Evolutionary conservation across 75 land plant genomes (phyloP).

Genomic region (Pinus albicaulis): DNA sequence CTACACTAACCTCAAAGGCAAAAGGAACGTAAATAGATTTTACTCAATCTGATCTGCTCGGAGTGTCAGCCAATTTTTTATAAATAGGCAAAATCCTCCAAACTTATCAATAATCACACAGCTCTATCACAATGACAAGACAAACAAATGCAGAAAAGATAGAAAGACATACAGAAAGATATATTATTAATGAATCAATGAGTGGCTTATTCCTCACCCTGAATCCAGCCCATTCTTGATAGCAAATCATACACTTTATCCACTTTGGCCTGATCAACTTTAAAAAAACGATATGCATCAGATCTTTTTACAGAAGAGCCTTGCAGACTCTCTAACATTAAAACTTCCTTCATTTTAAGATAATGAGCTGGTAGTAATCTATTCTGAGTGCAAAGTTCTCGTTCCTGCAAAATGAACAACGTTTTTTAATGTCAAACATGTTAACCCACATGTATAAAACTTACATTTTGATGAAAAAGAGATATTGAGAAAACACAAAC

Average conservation of each 20-base stretch:
- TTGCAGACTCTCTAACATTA: slow-evolving; percentile 56
- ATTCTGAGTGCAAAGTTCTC: slow-evolving; percentile 67
- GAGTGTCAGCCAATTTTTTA: too few species aligned
- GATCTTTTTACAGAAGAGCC: slow-evolving; percentile 49
- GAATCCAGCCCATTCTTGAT: slow-evolving; percentile 63
- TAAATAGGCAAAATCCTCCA: too few species aligned
- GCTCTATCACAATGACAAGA: too few species aligned
- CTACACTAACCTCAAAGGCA: too few species aligned
- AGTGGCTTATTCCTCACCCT: slow-evolving; percentile 19
- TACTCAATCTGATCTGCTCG: too few species aligned
- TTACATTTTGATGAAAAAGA: neutral
- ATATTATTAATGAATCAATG: too few species aligned
- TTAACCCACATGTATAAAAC: neutral
- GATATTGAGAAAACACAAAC: neutral
- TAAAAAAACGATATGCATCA: slow-evolving; percentile 65
- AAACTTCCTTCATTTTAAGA: slow-evolving; percentile 68
- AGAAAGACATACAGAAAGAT: too few species aligned
- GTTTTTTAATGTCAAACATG: too few species aligned
- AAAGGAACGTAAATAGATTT: too few species aligned
- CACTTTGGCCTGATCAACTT: slow-evolving; percentile 75
- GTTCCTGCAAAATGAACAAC: slow-evolving; percentile 57
- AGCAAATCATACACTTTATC: slow-evolving; percentile 82
- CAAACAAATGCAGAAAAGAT: too few species aligned
- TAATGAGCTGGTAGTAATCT: slow-evolving; percentile 78
- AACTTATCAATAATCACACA: too few species aligned